phyloP scores from a whole-genome alignment of 257 asterid species.

The Asclepias syriaca region DNA sequence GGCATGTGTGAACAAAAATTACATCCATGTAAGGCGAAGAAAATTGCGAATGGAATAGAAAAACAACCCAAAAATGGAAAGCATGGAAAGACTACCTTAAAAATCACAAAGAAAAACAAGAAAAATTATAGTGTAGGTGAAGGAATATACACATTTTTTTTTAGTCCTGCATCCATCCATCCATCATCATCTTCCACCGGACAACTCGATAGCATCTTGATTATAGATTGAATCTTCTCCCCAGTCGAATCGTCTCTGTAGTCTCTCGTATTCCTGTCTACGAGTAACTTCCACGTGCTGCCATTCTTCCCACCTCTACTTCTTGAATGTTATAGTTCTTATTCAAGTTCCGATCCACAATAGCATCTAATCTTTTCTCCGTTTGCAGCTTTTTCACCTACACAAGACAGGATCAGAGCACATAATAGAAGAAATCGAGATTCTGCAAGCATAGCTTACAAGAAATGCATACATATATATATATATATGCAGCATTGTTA shows the following conservation, averaged over 20 bases:
- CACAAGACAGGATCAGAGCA: background rate
- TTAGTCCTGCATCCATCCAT: background rate
- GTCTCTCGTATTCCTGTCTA: constrained; percentile 65
- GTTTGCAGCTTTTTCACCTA: constrained; percentile 82
- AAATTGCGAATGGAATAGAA: background rate
- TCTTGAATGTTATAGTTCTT: constrained; percentile 49
- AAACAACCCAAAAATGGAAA: background rate
- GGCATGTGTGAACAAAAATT: background rate
- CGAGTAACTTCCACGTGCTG: constrained; percentile 68
- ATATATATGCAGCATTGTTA: background rate
- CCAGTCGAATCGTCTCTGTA: constrained; percentile 81
- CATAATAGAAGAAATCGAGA: background rate
- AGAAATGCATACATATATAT: background rate
- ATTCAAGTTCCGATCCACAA: constrained; percentile 72
- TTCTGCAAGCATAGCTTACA: background rate
- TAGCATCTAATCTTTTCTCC: constrained; percentile 67
- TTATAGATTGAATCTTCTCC: constrained; percentile 69
- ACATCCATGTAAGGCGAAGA: background rate
- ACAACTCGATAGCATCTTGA: constrained; percentile 74
- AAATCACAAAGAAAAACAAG: background rate
- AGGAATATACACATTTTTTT: constrained; percentile 3
- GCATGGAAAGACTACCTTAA: constrained; percentile 1
- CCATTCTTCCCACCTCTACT: constrained; percentile 94
- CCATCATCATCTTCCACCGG: constrained; percentile 63
- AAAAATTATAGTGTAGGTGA: background rate